Conservation (phyloP, 2,329 filamentous ascomycete species). For the Aureobasidium leucospermi region DNA sequence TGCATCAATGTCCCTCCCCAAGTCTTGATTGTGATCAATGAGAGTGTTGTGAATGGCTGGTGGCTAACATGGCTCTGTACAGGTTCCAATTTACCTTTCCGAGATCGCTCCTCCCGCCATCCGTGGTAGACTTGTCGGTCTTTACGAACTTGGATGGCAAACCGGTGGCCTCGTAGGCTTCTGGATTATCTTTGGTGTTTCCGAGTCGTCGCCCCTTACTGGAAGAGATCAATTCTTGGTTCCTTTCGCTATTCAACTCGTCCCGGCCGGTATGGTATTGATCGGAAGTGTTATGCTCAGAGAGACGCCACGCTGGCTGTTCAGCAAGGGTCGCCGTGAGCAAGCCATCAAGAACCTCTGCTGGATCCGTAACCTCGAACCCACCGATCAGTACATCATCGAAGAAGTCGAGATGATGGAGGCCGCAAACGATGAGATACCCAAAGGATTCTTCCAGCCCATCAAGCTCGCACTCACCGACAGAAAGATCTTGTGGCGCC, state of each 20-base stretch:
- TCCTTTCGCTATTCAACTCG: slow-evolving; percentile 56
- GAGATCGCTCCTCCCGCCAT: slow-evolving; percentile 52
- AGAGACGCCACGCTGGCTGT: slow-evolving; percentile 39
- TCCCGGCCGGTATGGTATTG: slow-evolving; percentile 55
- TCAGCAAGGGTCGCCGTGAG: slow-evolving; percentile 34
- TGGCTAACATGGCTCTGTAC: neutral
- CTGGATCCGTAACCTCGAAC: slow-evolving; percentile 56
- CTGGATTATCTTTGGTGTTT: slow-evolving; percentile 44
- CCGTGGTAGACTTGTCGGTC: slow-evolving; percentile 51
- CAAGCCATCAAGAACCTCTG: slow-evolving; percentile 40
- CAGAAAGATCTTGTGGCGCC: slow-evolving; percentile 16
- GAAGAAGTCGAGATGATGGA: slow-evolving; percentile 69
- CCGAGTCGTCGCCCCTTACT: slow-evolving; percentile 33
- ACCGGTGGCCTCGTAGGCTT: slow-evolving; percentile 45
- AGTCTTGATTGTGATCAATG: too few species aligned
- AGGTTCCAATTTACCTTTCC: slow-evolving; percentile 51
- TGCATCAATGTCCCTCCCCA: too few species aligned
- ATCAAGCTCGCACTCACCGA: slow-evolving; percentile 15
- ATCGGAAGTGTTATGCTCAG: slow-evolving; percentile 36
- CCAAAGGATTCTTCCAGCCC: slow-evolving; percentile 15
- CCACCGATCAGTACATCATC: slow-evolving; percentile 58
- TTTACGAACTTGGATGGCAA: slow-evolving; percentile 53
- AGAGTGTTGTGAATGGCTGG: neutral
- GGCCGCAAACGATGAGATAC: slow-evolving; percentile 53
- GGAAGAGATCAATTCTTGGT: slow-evolving; percentile 40